These are phyloP conservation scores for Trichomonas tenax DNA, from an alignment of 208 protist species.

Conservation along the genomic window DNA sequence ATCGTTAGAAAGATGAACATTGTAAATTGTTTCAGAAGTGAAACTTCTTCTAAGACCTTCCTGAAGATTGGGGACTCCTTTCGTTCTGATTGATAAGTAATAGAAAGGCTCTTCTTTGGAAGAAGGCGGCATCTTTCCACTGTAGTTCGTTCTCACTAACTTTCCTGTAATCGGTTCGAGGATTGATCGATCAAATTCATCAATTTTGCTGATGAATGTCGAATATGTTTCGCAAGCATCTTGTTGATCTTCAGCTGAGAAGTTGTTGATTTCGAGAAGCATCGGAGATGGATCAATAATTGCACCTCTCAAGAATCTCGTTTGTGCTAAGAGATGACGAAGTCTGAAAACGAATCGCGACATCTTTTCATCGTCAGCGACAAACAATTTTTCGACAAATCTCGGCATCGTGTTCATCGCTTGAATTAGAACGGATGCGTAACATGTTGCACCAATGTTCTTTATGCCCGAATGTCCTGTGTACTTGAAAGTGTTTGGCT, in stretches of 20 bases:
- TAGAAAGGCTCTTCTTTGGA: neutral
- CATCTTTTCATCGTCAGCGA: neutral
- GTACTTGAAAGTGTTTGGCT: neutral
- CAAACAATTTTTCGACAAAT: neutral
- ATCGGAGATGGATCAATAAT: neutral
- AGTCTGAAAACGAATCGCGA: neutral
- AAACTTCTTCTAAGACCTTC: neutral
- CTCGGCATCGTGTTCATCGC: neutral
- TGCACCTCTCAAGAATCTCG: neutral
- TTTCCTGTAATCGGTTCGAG: neutral
- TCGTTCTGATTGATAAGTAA: neutral
- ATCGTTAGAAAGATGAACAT: neutral
- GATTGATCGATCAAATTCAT: neutral
- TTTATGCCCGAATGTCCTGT: neutral
- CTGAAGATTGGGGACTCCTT: neutral
- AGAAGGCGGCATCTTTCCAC: neutral
- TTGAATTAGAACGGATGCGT: neutral
- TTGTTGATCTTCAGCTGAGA: neutral
- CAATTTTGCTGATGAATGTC: neutral
- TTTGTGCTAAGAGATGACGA: neutral
- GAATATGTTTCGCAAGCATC: neutral
- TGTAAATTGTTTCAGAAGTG: neutral
- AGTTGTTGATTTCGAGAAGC: neutral
- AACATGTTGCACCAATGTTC: neutral
- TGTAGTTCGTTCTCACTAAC: neutral